phyloP scores from a whole-genome alignment of 78 protist genomes.

The Dictyostelium capitatum region DNA sequence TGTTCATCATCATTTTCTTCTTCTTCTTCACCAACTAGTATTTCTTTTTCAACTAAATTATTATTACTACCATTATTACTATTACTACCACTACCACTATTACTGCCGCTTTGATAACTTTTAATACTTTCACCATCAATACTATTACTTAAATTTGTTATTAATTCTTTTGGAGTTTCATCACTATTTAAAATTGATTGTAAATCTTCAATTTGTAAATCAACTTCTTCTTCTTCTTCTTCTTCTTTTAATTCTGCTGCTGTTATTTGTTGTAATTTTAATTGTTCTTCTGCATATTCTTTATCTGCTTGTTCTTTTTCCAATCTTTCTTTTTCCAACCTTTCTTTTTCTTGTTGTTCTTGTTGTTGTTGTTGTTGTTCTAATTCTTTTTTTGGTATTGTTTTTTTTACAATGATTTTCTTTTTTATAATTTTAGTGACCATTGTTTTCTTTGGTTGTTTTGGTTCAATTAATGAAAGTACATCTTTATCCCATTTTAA shows the following conservation, averaged over 20 bases:
- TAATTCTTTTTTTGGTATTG: not conserved
- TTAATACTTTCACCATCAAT: not conserved
- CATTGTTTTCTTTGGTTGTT: constrained; percentile 17
- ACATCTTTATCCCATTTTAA: constrained; percentile 41
- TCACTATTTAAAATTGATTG: constrained; percentile 7
- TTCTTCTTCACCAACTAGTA: not conserved
- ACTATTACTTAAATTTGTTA: not conserved
- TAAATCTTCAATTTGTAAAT: not conserved
- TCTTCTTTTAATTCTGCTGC: not conserved
- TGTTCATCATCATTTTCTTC: too few species aligned
- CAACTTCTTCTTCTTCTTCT: not conserved
- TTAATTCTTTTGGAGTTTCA: not conserved
- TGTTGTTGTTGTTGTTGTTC: not conserved
- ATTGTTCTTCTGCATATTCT: not conserved
- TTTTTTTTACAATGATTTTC: constrained; percentile 5
- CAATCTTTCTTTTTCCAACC: not conserved
- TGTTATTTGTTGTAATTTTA: too few species aligned
- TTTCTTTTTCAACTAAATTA: not conserved
- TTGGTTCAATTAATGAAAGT: not conserved
- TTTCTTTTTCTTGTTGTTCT: constrained; percentile 16
- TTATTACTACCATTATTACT: constrained; percentile 9
- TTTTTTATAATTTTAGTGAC: constrained; percentile 11
- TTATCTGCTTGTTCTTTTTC: not conserved
- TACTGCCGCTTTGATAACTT: not conserved
- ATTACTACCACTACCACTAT: not conserved